These are phyloP conservation scores for Hymenotorrendiella dingleyae DNA, from an alignment of 2,329 filamentous ascomycete genomes.

Conservation along the genomic window DNA sequence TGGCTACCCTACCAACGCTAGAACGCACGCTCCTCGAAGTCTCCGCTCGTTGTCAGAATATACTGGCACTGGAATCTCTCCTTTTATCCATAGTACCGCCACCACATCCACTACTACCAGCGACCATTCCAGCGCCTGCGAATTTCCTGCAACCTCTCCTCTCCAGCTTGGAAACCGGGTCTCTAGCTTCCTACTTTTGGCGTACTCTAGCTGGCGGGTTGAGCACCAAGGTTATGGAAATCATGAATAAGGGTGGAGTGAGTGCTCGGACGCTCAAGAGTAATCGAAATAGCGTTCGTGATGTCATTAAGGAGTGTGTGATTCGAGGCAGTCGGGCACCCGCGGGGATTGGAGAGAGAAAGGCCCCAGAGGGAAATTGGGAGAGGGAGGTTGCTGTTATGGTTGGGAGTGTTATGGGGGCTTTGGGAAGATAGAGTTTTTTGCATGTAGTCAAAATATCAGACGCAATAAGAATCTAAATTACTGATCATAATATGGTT, in stretches of 20 bases:
- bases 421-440: conserved; percentile 27
- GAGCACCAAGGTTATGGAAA: conserved; percentile 73
- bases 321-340: conserved; percentile 68
- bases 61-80: conserved; percentile 79
- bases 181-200: conserved; percentile 90
- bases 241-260: conserved; percentile 75
- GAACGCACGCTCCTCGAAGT: conserved; percentile 80
- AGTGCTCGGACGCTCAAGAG: conserved; percentile 73
- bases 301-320: conserved; percentile 79
- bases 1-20: conserved; percentile 74
- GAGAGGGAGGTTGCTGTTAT: conserved; percentile 92
- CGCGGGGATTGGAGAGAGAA: conserved; percentile 47
- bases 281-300: conserved; percentile 68
- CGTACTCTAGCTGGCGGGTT: conserved; percentile 76
- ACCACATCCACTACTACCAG: conserved; percentile 56
- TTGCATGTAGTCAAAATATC: no score
- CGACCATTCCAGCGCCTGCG: conserved; percentile 22
- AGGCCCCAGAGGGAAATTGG: conserved; percentile 55
- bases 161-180: conserved; percentile 76
- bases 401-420: conserved; percentile 69
- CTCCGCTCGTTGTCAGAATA: conserved; percentile 78
- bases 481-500: no score
- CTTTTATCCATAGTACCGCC: conserved; percentile 64
- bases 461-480: no score
- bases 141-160: conserved; percentile 69